Percentiles rank a stretch among this genome's conserved stretches.
phyloP scores from a whole-genome alignment of 495 filamentous ascomycete genomes.

The Xylaria venustula region DNA sequence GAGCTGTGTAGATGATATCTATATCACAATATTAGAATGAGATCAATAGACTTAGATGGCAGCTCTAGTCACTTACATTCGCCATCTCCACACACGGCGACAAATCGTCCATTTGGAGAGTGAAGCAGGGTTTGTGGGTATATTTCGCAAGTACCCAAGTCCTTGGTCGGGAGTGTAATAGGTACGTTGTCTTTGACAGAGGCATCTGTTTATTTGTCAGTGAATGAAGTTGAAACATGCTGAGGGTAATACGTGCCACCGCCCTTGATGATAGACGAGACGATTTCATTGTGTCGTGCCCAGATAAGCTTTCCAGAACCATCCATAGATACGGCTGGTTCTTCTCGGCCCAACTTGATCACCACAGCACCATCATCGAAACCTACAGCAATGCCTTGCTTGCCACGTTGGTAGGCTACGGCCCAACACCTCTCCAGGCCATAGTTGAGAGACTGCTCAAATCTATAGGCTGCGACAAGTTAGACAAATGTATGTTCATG shows the following conservation, averaged over 20 bases:
- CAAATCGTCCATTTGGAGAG: conserved; percentile 96
- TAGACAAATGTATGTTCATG: background rate
- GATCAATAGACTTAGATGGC: background rate
- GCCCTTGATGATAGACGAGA: conserved; percentile 93
- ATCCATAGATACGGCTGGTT: conserved; percentile 97
- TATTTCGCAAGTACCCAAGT: conserved; percentile 91
- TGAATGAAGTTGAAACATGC: conserved; percentile 2
- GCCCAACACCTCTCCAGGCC: conserved; percentile 97
- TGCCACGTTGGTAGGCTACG: conserved; percentile 88
- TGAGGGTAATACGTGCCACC: conserved; percentile 47
- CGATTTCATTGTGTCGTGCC: conserved; percentile 90
- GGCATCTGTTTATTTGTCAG: conserved; percentile 50
- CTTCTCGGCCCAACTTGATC: conserved; percentile 94
- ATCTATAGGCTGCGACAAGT: conserved; percentile 73
- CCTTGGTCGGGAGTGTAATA: conserved; percentile 84
- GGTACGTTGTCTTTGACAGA: conserved; percentile 84
- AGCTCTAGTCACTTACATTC: conserved; percentile 45
- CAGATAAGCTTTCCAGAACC: conserved; percentile 91
- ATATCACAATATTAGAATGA: background rate
- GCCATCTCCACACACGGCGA: conserved; percentile 94
- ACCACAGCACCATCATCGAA: conserved; percentile 98
- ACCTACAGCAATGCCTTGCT: conserved; percentile 90
- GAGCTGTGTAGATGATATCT: conserved; percentile 93
- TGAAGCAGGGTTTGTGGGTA: conserved; percentile 93
- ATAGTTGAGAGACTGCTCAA: conserved; percentile 95